Evolutionary conservation across 164 flowering plant species (phyloP).

Genomic region (Vitis rotundifolia): DNA sequence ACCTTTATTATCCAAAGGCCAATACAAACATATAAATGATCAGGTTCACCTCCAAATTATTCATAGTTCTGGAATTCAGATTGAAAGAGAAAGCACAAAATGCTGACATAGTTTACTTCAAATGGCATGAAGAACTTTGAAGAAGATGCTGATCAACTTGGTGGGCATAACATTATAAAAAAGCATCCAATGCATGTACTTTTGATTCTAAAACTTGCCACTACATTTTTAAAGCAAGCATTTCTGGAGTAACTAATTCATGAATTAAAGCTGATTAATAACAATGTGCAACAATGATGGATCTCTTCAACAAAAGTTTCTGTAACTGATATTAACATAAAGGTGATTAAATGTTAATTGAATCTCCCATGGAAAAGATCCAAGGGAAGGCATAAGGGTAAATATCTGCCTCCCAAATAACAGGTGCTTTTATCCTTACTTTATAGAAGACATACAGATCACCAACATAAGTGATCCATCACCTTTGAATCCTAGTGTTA

Average conservation of each 20-base stretch:
- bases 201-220: not conserved
- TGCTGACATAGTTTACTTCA: not conserved
- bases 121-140: not conserved
- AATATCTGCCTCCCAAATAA: not conserved
- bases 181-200: not conserved
- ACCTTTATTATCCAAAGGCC: slow-evolving; percentile 42
- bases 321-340: not conserved
- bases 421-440: not conserved
- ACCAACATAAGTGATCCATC: too few species aligned
- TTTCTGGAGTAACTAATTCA: not conserved
- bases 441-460: too few species aligned
- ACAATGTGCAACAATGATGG: not conserved
- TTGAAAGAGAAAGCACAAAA: not conserved
- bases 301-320: too few species aligned
- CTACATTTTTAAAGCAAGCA: not conserved
- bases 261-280: too few species aligned
- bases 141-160: not conserved
- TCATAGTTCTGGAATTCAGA: not conserved
- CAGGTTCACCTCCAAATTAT: not conserved
- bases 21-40: not conserved
- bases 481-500: too few species aligned
- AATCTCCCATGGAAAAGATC: not conserved
- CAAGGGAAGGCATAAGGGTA: not conserved
- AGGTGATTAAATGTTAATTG: not conserved
- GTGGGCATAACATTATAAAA: not conserved